A percentile compares a stretch with the other conserved stretches of the same genome.
Conservation (phyloP, 345 rosid species). For the Gossypium raimondii region DNA sequence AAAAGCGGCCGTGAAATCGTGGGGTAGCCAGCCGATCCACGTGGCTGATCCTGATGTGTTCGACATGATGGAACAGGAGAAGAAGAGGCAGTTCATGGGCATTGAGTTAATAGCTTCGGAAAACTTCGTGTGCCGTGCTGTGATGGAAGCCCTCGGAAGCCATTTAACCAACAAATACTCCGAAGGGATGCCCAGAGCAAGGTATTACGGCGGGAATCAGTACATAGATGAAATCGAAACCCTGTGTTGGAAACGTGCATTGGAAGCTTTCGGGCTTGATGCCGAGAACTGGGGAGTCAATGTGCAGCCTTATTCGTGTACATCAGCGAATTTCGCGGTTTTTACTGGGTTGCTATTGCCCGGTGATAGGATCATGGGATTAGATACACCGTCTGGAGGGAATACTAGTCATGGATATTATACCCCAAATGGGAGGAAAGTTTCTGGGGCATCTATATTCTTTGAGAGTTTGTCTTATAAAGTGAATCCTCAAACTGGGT, state of each 20-base stretch:
- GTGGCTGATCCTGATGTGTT: constrained; percentile 56
- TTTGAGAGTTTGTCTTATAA: constrained; percentile 81
- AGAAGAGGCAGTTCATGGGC: constrained; percentile 52
- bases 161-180: constrained; percentile 79
- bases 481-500: constrained; percentile 67
- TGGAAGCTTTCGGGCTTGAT: constrained; percentile 54
- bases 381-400: constrained; percentile 75
- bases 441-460: constrained; percentile 70
- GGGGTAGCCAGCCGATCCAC: constrained; percentile 53
- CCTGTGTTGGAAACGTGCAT: constrained; percentile 62
- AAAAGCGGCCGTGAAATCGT: constrained; percentile 32
- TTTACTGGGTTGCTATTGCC: constrained; percentile 61
- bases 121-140: constrained; percentile 68
- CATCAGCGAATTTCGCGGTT: constrained; percentile 72
- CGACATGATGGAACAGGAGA: constrained; percentile 62
- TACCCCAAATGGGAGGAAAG: constrained; percentile 68
- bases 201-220: constrained; percentile 73
- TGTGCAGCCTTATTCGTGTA: constrained; percentile 82
- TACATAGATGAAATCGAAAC: constrained; percentile 69
- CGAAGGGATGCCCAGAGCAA: constrained; percentile 65
- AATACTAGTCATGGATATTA: constrained; percentile 81
- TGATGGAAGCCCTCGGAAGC: constrained; percentile 76
- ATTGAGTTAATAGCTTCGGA: constrained; percentile 79
- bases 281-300: constrained; percentile 70
- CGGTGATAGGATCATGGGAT: constrained; percentile 71